Conservation (phyloP, 2,329 filamentous ascomycete genomes). For the Epichloe sibirici region DNA sequence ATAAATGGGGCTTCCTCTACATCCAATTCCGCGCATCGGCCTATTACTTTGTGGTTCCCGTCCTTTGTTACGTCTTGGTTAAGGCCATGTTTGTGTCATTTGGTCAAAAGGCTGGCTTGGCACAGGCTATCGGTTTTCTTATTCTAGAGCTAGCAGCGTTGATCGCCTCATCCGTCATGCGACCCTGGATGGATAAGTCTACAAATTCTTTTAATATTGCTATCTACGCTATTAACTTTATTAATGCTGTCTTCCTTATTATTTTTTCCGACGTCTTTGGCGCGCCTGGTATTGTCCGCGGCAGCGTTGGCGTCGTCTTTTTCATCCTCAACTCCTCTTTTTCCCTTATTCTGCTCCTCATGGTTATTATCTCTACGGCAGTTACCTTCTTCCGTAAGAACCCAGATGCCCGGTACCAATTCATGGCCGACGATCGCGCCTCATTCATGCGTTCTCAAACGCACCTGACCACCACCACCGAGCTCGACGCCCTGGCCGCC, state of each 20-base stretch:
- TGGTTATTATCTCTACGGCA: constrained; percentile 49
- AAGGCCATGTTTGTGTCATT: constrained; percentile 84
- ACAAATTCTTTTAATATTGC: constrained; percentile 93
- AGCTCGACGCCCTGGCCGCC: constrained; percentile 81
- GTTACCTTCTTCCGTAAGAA: constrained; percentile 80
- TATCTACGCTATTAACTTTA: constrained; percentile 76
- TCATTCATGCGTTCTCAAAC: constrained; percentile 95
- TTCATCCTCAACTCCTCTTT: constrained; percentile 80
- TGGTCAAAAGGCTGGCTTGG: constrained; percentile 54
- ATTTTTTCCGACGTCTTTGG: constrained; percentile 80
- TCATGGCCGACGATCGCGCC: constrained; percentile 86
- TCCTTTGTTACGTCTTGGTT: constrained; percentile 64
- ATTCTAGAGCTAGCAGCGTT: constrained; percentile 70
- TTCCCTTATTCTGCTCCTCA: constrained; percentile 66
- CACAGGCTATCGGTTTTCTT: constrained; percentile 74
- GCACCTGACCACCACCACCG: constrained; percentile 61
- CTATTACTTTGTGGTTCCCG: constrained; percentile 84
- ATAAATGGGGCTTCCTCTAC: constrained; percentile 97
- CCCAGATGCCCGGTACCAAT: constrained; percentile 84
- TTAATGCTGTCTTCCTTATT: constrained; percentile 78
- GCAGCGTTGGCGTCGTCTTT: constrained; percentile 78
- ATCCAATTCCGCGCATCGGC: constrained; percentile 90
- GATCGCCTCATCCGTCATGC: constrained; percentile 63
- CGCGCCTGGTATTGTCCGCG: constrained; percentile 68
- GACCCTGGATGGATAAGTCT: constrained; percentile 98